Percentiles rank a stretch among this genome's conserved stretches.
Evolutionary conservation across 257 asterid genomes (phyloP).

Genomic region (Sherardia arvensis): DNA sequence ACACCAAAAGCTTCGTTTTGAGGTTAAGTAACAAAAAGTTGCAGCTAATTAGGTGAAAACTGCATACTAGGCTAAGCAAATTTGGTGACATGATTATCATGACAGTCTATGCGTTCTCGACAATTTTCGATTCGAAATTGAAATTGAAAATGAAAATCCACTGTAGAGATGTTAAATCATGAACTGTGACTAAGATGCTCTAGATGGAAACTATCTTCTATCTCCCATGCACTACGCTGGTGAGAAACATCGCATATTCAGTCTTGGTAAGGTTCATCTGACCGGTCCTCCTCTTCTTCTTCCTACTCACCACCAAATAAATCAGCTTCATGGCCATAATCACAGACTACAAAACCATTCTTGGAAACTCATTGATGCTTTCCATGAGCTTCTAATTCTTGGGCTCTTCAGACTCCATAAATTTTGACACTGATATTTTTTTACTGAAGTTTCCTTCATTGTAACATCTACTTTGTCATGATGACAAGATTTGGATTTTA

Average conservation of each 20-base stretch:
- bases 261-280: slow-evolving; percentile 28
- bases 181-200: too few relatives aligned
- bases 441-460: slow-evolving; percentile 8
- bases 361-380: slow-evolving; percentile 17
- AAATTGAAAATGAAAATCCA: slow-evolving; percentile 16
- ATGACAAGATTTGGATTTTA: slow-evolving; percentile 17
- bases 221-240: slow-evolving; percentile 86
- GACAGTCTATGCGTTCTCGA: too few relatives aligned
- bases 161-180: slow-evolving; percentile 79
- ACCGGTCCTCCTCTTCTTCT: slow-evolving; percentile 34
- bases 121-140: too few relatives aligned
- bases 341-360: slow-evolving; percentile 25
- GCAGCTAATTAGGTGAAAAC: too few relatives aligned
- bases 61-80: too few relatives aligned
- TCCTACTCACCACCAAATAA: slow-evolving; percentile 46
- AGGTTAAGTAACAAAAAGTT: neutral
- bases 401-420: slow-evolving; percentile 14
- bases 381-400: slow-evolving; percentile 12
- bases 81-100: too few relatives aligned
- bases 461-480: slow-evolving; percentile 7
- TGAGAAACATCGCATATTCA: slow-evolving; percentile 79
- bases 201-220: slow-evolving; percentile 78
- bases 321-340: slow-evolving; percentile 36
- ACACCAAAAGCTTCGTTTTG: neutral
- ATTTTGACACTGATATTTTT: slow-evolving; percentile 6